A percentile compares a stretch with the other conserved stretches of the same genome.
phyloP scores from a whole-genome alignment of 2,329 filamentous ascomycete species.

The Penicillium sp. region DNA sequence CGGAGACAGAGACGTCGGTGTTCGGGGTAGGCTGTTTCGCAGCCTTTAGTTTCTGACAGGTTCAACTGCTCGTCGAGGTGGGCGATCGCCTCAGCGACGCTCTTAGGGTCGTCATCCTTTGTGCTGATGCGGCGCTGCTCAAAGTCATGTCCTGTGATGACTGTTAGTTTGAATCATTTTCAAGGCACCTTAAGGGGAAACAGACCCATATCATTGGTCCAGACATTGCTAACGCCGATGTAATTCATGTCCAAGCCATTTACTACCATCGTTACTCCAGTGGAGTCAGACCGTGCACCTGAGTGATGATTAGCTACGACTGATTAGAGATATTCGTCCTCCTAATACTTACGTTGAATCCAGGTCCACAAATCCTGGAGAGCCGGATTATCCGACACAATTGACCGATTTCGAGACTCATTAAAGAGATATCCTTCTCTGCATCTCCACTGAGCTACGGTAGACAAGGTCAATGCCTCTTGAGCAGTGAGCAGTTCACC shows the following conservation, averaged over 20 bases:
- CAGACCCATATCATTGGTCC: constrained; percentile 60
- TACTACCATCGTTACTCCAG: constrained; percentile 58
- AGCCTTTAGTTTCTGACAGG: constrained; percentile 56
- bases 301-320: background rate
- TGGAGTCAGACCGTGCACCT: constrained; percentile 46
- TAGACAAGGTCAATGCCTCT: constrained; percentile 47
- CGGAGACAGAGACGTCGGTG: constrained; percentile 64
- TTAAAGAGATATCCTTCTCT: constrained; percentile 60
- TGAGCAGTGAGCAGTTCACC: constrained; percentile 38
- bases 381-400: constrained; percentile 59
- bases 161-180: constrained; percentile 12
- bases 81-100: constrained; percentile 49
- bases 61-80: constrained; percentile 55
- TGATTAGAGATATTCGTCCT: background rate
- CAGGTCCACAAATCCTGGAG: constrained; percentile 64
- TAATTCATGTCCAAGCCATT: constrained; percentile 63
- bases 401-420: constrained; percentile 57
- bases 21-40: constrained; percentile 56
- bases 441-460: constrained; percentile 53
- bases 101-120: constrained; percentile 29
- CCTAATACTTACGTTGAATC: constrained; percentile 52
- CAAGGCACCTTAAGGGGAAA: background rate
- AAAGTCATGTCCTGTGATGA: constrained; percentile 36
- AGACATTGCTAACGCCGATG: constrained; percentile 62
- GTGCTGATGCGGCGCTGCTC: constrained; percentile 37